Base-by-base conservation (phyloP, 495 filamentous ascomycete species). In the Astrocystis sublimbata region DNA sequence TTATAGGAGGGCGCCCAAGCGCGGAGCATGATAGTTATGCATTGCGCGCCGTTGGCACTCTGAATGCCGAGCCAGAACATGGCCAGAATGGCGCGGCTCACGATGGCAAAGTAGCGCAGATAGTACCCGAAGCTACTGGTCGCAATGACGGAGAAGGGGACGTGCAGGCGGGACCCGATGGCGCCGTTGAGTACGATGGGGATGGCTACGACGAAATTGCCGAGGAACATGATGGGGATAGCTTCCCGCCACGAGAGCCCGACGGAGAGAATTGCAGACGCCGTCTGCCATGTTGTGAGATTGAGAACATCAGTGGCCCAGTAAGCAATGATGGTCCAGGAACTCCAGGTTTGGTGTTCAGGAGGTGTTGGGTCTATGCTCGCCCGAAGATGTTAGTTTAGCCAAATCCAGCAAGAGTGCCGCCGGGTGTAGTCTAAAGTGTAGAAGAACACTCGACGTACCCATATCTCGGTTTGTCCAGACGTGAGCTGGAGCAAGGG, bases 51-150 rank as follows among this genome's bases (percentile, higher is more conserved):
- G 64, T 86, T 89, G 56, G 83, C 83, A 26, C 85, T 82, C 67
- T 89, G 69, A 52, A 91, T 88, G 13, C 85, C 86, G 26, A 89
- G 85, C 88, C 88, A 90, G 74, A 90, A 89, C 66, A 89, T 74
- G 7, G 87, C 88, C 5, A 90, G 78, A 57, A 90, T 84, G 0
- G 82, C 78, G n/a, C 88, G 81, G 0, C 85, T 88, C 9, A 89
- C 74, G 51, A 90, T 88, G 24, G 83, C 79, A 64, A 91, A 81
- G 66, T 89, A 89, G 4, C 82, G 82, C 50, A 87, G 81, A 76
- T 85, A 90, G 73, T 87, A 90, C 1, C 88, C 88, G 75, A 87
- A 91, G 61, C 79, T 79, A 9, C 86, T 85, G 17, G 88, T 82
- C 1, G 85, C 81, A 56, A 88, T 81, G 4, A 90, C 86, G 9